These are phyloP conservation scores for Jatropha curcas DNA, from an alignment of 345 rosid genomes.

Conservation along the genomic window DNA sequence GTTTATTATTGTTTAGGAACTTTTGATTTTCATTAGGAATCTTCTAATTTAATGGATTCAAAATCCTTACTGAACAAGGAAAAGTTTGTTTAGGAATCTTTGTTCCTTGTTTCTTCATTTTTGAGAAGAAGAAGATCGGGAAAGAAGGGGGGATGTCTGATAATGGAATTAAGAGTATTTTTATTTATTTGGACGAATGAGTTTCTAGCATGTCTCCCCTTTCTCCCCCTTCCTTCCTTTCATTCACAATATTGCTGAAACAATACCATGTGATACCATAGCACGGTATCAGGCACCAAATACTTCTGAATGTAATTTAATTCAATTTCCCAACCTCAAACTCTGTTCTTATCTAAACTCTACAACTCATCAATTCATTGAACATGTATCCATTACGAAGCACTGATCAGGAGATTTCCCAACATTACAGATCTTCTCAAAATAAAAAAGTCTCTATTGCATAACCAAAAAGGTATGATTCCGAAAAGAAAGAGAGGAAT, in stretches of 20 bases:
- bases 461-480: not conserved
- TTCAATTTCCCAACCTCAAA: no score
- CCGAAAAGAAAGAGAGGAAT: not conserved
- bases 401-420: not conserved
- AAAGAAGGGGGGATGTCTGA: not conserved
- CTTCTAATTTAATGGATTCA: not conserved
- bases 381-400: no score
- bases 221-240: not conserved
- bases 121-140: no score
- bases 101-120: no score
- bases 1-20: not conserved
- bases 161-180: not conserved
- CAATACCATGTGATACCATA: not conserved
- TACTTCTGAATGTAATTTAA: no score
- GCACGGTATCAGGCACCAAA: not conserved
- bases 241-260: not conserved
- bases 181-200: no score
- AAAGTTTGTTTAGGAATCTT: no score
- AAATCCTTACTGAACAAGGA: not conserved
- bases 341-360: no score
- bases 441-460: not conserved
- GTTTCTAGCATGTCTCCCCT: not conserved
- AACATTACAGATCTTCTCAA: conserved; percentile 4
- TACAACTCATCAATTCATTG: no score
- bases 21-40: not conserved